phyloP scores from a whole-genome alignment of 768 basidiomycete genomes.

The Ramaria rubella region DNA sequence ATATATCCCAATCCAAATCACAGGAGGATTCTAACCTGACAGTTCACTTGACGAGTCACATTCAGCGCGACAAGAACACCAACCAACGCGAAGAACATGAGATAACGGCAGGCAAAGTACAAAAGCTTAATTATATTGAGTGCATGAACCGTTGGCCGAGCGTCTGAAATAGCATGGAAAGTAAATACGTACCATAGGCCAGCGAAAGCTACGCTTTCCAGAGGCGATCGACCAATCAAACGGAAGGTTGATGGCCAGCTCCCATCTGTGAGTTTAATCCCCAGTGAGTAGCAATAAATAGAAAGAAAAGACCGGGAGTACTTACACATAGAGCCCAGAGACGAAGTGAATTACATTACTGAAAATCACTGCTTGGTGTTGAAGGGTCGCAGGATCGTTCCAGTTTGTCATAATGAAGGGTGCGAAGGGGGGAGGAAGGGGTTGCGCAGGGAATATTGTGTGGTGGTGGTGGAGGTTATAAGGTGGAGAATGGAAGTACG shows the following conservation, averaged over 20 bases:
- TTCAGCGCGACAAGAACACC: conserved; percentile 45
- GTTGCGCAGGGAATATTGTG: background rate
- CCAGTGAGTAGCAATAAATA: background rate
- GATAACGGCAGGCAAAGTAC: conserved; percentile 67
- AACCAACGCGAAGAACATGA: conserved; percentile 58
- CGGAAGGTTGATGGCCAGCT: conserved; percentile 24
- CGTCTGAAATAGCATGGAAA: background rate
- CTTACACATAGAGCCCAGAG: conserved; percentile 65
- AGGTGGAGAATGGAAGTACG: background rate
- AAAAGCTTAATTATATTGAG: conserved; percentile 33
- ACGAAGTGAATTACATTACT: conserved; percentile 54
- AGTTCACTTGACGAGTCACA: background rate
- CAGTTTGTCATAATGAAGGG: background rate
- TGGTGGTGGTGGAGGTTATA: background rate
- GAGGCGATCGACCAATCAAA: conserved; percentile 65
- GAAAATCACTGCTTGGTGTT: conserved; percentile 41
- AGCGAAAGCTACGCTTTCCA: conserved; percentile 51
- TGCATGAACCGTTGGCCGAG: background rate
- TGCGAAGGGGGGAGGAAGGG: background rate
- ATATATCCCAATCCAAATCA: conserved; percentile 54
- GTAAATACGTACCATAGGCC: conserved; percentile 54
- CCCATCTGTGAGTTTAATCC: background rate
- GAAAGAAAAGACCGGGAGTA: conserved; percentile 29
- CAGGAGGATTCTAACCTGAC: background rate
- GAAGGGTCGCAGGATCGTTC: background rate